Percentiles rank a stretch among this genome's conserved stretches.
Evolutionary conservation across 345 rosid species (phyloP).

Genomic region (Brassica nigra): DNA sequence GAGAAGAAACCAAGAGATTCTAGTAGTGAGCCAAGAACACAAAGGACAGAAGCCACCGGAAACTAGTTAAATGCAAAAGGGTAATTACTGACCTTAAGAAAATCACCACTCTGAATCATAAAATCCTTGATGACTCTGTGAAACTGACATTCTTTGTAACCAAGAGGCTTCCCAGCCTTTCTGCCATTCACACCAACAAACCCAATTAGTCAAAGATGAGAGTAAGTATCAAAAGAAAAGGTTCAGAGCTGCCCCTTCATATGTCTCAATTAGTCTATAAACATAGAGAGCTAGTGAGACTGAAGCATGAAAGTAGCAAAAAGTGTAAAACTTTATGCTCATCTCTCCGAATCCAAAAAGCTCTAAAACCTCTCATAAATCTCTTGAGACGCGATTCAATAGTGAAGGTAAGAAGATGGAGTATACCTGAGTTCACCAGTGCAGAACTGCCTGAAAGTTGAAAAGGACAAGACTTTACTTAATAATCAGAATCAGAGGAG

Average conservation of each 20-base stretch:
- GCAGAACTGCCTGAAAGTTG: conserved; percentile 80
- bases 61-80: background rate
- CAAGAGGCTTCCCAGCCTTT: conserved; percentile 88
- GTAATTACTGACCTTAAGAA: conserved; percentile 61
- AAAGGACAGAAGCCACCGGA: no score
- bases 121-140: conserved; percentile 96
- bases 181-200: conserved; percentile 44
- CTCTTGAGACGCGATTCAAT: background rate
- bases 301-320: background rate
- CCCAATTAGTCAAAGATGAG: conserved; percentile 2
- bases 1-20: background rate
- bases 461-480: conserved; percentile 2
- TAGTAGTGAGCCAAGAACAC: no score
- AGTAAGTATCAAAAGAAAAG: background rate
- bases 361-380: conserved; percentile 14
- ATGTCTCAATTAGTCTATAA: background rate
- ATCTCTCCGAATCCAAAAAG: background rate
- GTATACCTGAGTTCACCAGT: conserved; percentile 89
- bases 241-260: background rate
- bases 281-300: no score
- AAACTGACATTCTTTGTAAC: conserved; percentile 89
- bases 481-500: background rate
- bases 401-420: background rate
- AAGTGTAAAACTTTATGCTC: background rate
- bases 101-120: conserved; percentile 97